These are phyloP conservation scores for Trichoderma sp. DNA, from an alignment of 2,329 filamentous ascomycete genomes.

Conservation along the genomic window DNA sequence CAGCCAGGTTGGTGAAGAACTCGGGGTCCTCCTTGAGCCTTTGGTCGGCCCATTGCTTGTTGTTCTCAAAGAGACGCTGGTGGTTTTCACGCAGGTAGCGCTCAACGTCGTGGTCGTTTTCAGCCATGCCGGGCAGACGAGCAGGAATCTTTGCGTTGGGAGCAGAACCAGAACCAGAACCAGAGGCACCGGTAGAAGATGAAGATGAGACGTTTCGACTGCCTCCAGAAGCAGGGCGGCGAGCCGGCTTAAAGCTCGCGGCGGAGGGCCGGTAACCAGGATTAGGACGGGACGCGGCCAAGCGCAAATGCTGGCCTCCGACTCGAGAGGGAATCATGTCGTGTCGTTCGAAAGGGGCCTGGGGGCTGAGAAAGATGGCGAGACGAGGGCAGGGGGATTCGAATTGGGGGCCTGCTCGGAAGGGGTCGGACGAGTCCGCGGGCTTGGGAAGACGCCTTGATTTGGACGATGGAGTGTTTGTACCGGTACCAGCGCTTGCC, in stretches of 20 bases:
- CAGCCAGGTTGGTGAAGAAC: slow-evolving; percentile 62
- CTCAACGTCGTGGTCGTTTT: slow-evolving; percentile 39
- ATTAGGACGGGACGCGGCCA: background rate
- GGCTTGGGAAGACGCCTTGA: background rate
- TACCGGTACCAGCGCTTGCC: background rate
- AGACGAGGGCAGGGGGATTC: background rate
- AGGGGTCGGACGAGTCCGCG: slow-evolving; percentile 6
- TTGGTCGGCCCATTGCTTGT: slow-evolving; percentile 61
- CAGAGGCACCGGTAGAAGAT: background rate
- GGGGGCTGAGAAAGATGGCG: background rate
- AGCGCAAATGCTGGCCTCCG: slow-evolving; percentile 14
- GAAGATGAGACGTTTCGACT: background rate
- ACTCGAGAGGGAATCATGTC: slow-evolving; percentile 15
- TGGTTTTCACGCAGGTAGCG: slow-evolving; percentile 62
- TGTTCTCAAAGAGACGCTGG: slow-evolving; percentile 67
- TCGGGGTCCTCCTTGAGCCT: slow-evolving; percentile 57
- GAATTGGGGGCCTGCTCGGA: background rate
- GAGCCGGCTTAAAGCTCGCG: background rate
- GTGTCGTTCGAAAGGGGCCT: background rate
- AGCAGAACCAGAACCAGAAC: background rate
- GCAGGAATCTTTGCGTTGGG: slow-evolving; percentile 1
- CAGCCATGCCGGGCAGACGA: slow-evolving; percentile 16
- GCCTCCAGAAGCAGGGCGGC: background rate
- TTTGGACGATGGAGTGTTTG: background rate
- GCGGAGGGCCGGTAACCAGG: background rate